Evolutionary conservation across 31 red algal species (phyloP).

Genomic region (Bonnemaisonia californica): DNA sequence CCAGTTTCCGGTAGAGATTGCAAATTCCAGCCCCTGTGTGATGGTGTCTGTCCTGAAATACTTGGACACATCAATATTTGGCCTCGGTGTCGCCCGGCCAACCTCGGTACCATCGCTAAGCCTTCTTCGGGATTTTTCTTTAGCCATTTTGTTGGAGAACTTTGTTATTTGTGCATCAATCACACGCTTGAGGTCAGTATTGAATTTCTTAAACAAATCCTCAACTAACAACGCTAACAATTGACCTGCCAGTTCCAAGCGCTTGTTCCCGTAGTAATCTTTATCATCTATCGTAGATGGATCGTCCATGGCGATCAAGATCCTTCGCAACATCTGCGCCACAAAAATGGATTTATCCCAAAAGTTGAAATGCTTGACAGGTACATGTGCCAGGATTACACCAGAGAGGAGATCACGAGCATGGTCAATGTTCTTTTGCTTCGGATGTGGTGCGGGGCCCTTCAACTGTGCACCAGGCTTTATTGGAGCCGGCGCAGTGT

Average conservation of each 20-base stretch:
- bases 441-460: slow-evolving; percentile 28
- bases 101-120: slow-evolving; percentile 42
- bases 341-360: slow-evolving; percentile 84
- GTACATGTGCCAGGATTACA: slow-evolving; percentile 89
- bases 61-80: slow-evolving; percentile 71
- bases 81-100: slow-evolving; percentile 38
- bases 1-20: slow-evolving; percentile 96
- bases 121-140: slow-evolving; percentile 22
- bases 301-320: slow-evolving; percentile 84
- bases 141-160: slow-evolving; percentile 41
- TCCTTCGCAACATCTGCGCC: slow-evolving; percentile 87
- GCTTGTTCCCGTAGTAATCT: slow-evolving; percentile 99
- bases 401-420: slow-evolving; percentile 79
- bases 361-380: slow-evolving; percentile 81
- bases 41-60: slow-evolving; percentile 83
- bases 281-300: slow-evolving; percentile 85
- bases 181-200: slow-evolving; percentile 77
- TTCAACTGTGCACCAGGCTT: slow-evolving; percentile 6
- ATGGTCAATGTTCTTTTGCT: slow-evolving; percentile 67
- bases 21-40: slow-evolving; percentile 86
- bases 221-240: slow-evolving; percentile 90
- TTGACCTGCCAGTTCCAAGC: slow-evolving; percentile 92
- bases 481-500: slow-evolving; percentile 9
- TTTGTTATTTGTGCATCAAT: slow-evolving; percentile 79
- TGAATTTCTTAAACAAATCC: slow-evolving; percentile 97